Percentiles rank a stretch among this genome's conserved stretches.
Evolutionary conservation across 2,329 filamentous ascomycete genomes (phyloP).

Genomic region (Sclerotinia nivalis): DNA sequence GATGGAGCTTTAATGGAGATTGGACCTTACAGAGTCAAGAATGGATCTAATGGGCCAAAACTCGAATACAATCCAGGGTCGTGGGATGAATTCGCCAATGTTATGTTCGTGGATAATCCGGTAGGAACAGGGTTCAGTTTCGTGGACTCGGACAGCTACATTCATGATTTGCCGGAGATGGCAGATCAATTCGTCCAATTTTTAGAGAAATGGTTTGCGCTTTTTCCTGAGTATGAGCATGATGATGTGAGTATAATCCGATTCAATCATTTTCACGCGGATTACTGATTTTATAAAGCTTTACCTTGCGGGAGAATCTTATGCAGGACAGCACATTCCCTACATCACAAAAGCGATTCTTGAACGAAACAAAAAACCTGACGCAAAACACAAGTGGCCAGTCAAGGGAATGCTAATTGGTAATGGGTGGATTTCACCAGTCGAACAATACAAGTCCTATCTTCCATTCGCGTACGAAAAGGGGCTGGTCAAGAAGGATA

Average conservation of each 20-base stretch:
- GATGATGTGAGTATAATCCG: constrained; percentile 74
- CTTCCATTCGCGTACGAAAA: constrained; percentile 78
- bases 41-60: constrained; percentile 56
- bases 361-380: constrained; percentile 71
- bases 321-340: constrained; percentile 94
- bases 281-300: constrained; percentile 56
- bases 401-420: constrained; percentile 87
- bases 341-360: constrained; percentile 93
- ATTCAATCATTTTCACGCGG: neutral
- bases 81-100: constrained; percentile 97
- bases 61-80: constrained; percentile 87
- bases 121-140: constrained; percentile 97
- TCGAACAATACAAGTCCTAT: constrained; percentile 87
- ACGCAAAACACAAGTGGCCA: constrained; percentile 63
- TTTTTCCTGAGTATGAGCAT: constrained; percentile 88
- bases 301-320: constrained; percentile 94
- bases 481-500: constrained; percentile 68
- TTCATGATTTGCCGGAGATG: constrained; percentile 87
- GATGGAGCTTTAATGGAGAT: constrained; percentile 89
- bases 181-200: constrained; percentile 84
- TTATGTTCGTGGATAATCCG: constrained; percentile 96
- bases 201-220: constrained; percentile 82
- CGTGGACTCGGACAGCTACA: constrained; percentile 82
- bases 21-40: constrained; percentile 83
- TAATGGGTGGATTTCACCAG: constrained; percentile 94